Percentiles rank a stretch among this genome's conserved stretches.
These are phyloP conservation scores for Dactylellina cionopaga DNA, from an alignment of 2,329 filamentous ascomycete species.

Conservation along the genomic window DNA sequence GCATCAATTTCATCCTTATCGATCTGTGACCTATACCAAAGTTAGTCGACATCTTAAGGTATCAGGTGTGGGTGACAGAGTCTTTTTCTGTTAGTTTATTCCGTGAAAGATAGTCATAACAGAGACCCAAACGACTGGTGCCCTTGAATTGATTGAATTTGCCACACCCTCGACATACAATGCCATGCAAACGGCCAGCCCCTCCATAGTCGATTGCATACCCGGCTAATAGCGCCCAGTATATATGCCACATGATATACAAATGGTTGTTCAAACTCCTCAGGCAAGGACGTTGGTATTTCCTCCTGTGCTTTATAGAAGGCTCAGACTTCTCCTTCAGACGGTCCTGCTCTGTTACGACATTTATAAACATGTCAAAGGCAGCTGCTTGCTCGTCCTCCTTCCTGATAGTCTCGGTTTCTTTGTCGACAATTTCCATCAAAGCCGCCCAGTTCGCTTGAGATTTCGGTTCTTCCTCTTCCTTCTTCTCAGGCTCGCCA, in stretches of 20 bases:
- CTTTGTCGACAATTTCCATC: neutral
- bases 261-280: too few species aligned
- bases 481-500: too few species aligned
- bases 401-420: neutral
- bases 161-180: neutral
- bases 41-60: conserved; percentile 4
- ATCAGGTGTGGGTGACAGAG: neutral
- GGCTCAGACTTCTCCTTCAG: neutral
- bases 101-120: conserved; percentile 3
- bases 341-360: conserved; percentile 19
- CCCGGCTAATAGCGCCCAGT: conserved; percentile 14
- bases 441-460: conserved; percentile 1
- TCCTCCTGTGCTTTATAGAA: neutral
- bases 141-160: neutral
- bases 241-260: conserved; percentile 17
- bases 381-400: neutral
- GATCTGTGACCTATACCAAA: conserved; percentile 3
- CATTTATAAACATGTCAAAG: conserved; percentile 12
- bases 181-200: conserved; percentile 8
- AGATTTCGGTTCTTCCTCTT: too few species aligned
- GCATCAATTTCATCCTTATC: conserved; percentile 1
- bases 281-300: too few species aligned
- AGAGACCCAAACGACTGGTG: conserved; percentile 1
- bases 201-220: conserved; percentile 13
- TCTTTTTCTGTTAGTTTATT: neutral